Evolutionary conservation across 768 basidiomycete species (phyloP).

Genomic region (Leccinum barrowsii): DNA sequence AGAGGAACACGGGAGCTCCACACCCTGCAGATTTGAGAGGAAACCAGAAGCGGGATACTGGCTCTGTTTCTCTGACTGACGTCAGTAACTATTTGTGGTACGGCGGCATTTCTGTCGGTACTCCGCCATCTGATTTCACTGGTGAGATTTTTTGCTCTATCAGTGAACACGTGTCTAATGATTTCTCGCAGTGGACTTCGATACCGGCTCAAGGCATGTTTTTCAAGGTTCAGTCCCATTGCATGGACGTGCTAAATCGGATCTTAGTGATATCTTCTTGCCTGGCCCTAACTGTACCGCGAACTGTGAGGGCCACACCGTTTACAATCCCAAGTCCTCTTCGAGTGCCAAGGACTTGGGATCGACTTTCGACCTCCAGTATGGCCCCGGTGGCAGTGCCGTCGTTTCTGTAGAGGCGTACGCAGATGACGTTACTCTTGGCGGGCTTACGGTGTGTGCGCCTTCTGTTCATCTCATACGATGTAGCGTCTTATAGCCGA

Average conservation of each 20-base stretch:
- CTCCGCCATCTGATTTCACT: not conserved
- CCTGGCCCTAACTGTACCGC: conserved; percentile 22
- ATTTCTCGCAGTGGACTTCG: not conserved
- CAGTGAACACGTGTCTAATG: not conserved
- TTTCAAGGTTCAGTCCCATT: not conserved
- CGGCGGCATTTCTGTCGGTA: conserved; percentile 9
- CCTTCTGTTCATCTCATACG: not conserved
- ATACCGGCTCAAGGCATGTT: conserved; percentile 10
- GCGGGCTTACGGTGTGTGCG: conserved; percentile 7
- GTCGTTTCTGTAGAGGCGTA: conserved; percentile 7
- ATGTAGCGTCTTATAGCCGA: not conserved
- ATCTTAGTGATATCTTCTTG: conserved; percentile 25
- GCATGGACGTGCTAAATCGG: not conserved
- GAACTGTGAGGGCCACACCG: conserved; percentile 27
- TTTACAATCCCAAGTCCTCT: conserved; percentile 28
- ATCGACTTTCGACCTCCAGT: not conserved
- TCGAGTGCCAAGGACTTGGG: conserved; percentile 4
- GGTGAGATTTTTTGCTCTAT: not conserved
- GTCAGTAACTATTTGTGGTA: conserved; percentile 1
- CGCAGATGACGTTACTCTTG: conserved; percentile 10
- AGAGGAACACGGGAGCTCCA: not conserved
- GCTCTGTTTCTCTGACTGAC: not conserved
- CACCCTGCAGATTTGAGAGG: conserved; percentile 1
- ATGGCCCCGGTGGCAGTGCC: not conserved
- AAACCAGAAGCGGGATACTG: not conserved